Percentiles rank a stretch among this genome's conserved stretches.
Conservation (phyloP, 1,284 basidiomycete genomes). For the Vanrija sp. region DNA sequence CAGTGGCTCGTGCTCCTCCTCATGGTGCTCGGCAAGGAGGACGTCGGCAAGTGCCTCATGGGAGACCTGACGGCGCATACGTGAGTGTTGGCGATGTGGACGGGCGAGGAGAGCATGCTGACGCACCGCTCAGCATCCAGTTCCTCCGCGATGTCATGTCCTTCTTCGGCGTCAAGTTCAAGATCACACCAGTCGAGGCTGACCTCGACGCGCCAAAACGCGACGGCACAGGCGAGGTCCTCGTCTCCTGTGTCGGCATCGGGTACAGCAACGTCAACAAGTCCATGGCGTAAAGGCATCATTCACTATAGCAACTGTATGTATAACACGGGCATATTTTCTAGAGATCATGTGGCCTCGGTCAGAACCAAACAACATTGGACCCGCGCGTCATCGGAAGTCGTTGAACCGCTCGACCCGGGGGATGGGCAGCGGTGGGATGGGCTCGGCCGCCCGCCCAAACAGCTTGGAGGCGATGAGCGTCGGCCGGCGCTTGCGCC, state of each 20-base stretch:
- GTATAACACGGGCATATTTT: constrained; percentile 12
- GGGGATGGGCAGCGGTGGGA: constrained; percentile 9
- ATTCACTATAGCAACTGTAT: constrained; percentile 14
- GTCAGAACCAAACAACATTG: not conserved
- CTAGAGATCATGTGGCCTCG: no score
- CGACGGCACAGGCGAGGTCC: constrained; percentile 32
- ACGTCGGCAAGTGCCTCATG: constrained; percentile 85
- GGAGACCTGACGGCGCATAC: constrained; percentile 73
- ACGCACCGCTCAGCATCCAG: constrained; percentile 64
- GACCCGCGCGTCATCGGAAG: not conserved
- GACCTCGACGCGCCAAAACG: not conserved
- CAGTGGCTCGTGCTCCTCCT: constrained; percentile 83
- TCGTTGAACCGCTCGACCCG: constrained; percentile 8
- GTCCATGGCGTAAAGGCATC: constrained; percentile 41
- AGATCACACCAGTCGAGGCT: constrained; percentile 45
- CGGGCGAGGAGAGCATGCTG: constrained; percentile 1
- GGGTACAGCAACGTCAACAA: constrained; percentile 54
- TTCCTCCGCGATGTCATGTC: constrained; percentile 78
- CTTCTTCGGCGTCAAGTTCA: constrained; percentile 69
- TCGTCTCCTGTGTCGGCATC: constrained; percentile 51
- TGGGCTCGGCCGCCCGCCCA: not conserved
- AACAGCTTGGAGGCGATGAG: constrained; percentile 5
- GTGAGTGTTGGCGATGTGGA: constrained; percentile 54
- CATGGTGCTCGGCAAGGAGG: constrained; percentile 94
- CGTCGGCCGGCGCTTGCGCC: constrained; percentile 12